Evolutionary conservation across 2,329 filamentous ascomycete species (phyloP).

Genomic region (Pseudopyrenochaeta lycopersici): DNA sequence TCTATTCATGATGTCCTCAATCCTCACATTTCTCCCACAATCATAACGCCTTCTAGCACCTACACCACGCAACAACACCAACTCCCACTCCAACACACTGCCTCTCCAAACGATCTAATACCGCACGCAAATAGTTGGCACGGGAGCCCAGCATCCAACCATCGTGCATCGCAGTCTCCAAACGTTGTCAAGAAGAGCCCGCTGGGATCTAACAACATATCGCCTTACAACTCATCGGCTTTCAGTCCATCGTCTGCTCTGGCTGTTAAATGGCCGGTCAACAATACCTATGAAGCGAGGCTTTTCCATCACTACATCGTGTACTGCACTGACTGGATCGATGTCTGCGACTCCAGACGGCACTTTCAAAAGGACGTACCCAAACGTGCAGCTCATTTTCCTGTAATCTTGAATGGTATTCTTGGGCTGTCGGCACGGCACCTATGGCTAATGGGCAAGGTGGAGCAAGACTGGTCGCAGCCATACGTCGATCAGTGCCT

Average conservation of each 20-base stretch:
- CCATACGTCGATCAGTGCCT: slow-evolving; percentile 58
- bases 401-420: slow-evolving; percentile 59
- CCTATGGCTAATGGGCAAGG: slow-evolving; percentile 50
- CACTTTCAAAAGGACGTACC: slow-evolving; percentile 59
- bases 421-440: slow-evolving; percentile 58
- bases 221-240: slow-evolving; percentile 34
- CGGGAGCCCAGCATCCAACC: slow-evolving; percentile 16
- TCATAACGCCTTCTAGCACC: not conserved
- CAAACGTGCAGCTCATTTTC: slow-evolving; percentile 56
- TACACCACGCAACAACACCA: slow-evolving; percentile 4
- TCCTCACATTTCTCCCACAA: slow-evolving; percentile 13
- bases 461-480: slow-evolving; percentile 54
- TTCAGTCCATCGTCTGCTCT: slow-evolving; percentile 35
- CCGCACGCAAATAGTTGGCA: slow-evolving; percentile 15
- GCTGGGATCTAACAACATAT: slow-evolving; percentile 26
- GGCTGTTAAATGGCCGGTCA: slow-evolving; percentile 33
- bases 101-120: slow-evolving; percentile 11
- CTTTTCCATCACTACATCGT: slow-evolving; percentile 42
- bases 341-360: slow-evolving; percentile 33
- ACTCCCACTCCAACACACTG: slow-evolving; percentile 6
- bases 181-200: slow-evolving; percentile 18
- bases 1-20: slow-evolving; percentile 28
- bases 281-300: slow-evolving; percentile 32
- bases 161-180: no score
- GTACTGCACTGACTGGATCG: slow-evolving; percentile 40